These are phyloP conservation scores for Acrocalymma vagum DNA, from an alignment of 2,329 filamentous ascomycete species.

Conservation along the genomic window DNA sequence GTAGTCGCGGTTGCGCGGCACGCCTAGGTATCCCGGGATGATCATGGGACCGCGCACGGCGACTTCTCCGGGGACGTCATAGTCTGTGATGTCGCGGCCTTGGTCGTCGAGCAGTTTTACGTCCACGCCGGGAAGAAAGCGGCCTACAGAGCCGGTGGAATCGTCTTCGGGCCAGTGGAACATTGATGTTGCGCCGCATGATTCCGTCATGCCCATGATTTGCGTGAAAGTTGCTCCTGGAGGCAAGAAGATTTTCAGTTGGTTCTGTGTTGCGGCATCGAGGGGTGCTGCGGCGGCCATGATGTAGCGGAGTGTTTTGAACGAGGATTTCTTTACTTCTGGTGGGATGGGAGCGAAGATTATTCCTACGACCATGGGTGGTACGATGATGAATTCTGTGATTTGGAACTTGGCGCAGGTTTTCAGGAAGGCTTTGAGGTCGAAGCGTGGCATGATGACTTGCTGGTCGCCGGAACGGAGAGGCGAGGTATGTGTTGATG, in stretches of 20 bases:
- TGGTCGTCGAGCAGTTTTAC: slow-evolving; percentile 22
- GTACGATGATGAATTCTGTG: slow-evolving; percentile 56
- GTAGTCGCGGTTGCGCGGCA: slow-evolving; percentile 5
- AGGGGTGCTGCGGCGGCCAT: slow-evolving; percentile 66
- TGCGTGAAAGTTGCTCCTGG: slow-evolving; percentile 53
- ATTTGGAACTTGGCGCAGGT: slow-evolving; percentile 53
- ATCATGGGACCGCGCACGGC: slow-evolving; percentile 21
- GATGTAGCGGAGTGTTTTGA: slow-evolving; percentile 61
- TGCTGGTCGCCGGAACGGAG: slow-evolving; percentile 18
- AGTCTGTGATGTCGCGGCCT: slow-evolving; percentile 16
- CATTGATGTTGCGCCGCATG: slow-evolving; percentile 44
- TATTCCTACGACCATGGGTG: slow-evolving; percentile 7
- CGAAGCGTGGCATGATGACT: slow-evolving; percentile 30
- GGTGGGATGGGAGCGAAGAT: slow-evolving; percentile 45
- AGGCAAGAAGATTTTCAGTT: slow-evolving; percentile 52
- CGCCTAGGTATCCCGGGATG: slow-evolving; percentile 17
- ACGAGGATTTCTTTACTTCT: slow-evolving; percentile 60
- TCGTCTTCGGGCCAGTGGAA: slow-evolving; percentile 48
- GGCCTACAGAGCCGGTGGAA: slow-evolving; percentile 51
- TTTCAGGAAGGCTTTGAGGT: slow-evolving; percentile 52
- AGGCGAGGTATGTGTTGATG: slow-evolving; percentile 17
- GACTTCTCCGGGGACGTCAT: slow-evolving; percentile 19
- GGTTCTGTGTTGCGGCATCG: slow-evolving; percentile 55
- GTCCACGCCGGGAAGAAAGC: slow-evolving; percentile 18
- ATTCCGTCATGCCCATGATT: slow-evolving; percentile 57